phyloP scores from a whole-genome alignment of 1,139 yeast genomes.

The Suhomyces chickasaworum region DNA sequence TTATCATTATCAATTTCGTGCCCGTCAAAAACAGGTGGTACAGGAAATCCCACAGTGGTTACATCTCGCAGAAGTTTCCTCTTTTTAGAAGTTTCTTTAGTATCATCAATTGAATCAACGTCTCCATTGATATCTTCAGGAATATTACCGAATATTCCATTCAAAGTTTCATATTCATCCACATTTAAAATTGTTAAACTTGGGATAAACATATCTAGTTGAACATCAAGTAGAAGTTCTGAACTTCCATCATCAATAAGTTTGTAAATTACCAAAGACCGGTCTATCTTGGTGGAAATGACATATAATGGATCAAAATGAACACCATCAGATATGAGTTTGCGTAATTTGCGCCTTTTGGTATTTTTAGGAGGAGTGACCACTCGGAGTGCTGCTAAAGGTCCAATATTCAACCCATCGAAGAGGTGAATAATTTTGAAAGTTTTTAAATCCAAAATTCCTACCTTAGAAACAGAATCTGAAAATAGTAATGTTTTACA shows the following conservation, averaged over 20 bases:
- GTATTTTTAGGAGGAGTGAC: constrained; percentile 10
- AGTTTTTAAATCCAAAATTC: constrained; percentile 28
- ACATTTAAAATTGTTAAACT: constrained; percentile 12
- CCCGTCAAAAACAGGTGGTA: not conserved
- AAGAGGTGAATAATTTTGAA: constrained; percentile 23
- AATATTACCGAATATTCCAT: constrained; percentile 15
- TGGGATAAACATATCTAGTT: constrained; percentile 14
- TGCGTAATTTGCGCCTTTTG: constrained; percentile 10
- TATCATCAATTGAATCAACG: constrained; percentile 1
- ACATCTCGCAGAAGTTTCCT: constrained; percentile 7
- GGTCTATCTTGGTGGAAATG: constrained; percentile 28
- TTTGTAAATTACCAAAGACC: constrained; percentile 27
- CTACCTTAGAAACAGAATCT: constrained; percentile 38
- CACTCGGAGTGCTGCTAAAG: constrained; percentile 23
- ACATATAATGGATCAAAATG: constrained; percentile 29
- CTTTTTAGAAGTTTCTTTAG: constrained; percentile 7
- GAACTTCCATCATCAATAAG: constrained; percentile 24
- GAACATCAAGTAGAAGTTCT: constrained; percentile 16
- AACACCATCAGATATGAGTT: constrained; percentile 9
- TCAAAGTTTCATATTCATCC: constrained; percentile 15
- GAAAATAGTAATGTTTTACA: constrained; percentile 27
- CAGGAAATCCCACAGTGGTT: not conserved
- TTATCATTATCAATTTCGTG: constrained; percentile 3
- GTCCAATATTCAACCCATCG: constrained; percentile 32
- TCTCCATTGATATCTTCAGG: constrained; percentile 3